These are phyloP conservation scores for Triticum dicoccoides DNA, from an alignment of 176 grass and related monocot species.

Conservation along the genomic window DNA sequence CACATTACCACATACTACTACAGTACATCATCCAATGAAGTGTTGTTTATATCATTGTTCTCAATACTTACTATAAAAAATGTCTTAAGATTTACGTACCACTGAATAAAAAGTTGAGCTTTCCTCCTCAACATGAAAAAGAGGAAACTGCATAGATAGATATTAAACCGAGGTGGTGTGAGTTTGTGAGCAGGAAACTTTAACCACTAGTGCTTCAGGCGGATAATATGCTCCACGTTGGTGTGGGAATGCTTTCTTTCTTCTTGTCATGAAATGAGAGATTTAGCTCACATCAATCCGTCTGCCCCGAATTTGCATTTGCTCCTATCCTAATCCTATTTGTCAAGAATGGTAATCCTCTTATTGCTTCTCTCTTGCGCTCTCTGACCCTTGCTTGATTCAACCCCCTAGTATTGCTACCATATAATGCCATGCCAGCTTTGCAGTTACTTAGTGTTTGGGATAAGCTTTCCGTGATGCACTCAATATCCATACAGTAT, in stretches of 20 bases:
- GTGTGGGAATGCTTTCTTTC: too few species aligned
- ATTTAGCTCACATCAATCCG: too few species aligned
- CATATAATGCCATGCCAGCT: neutral
- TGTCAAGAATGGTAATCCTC: neutral
- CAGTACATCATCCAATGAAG: neutral
- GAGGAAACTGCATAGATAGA: neutral
- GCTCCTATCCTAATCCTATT: neutral
- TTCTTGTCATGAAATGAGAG: too few species aligned
- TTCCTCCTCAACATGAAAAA: neutral
- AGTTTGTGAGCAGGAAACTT: neutral
- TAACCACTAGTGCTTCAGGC: neutral
- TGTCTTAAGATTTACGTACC: neutral
- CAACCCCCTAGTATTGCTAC: neutral
- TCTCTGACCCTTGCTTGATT: neutral
- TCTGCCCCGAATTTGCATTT: too few species aligned
- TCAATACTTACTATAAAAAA: neutral
- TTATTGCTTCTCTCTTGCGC: conserved; percentile 24
- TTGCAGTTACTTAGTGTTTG: conserved; percentile 3
- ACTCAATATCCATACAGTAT: conserved; percentile 1
- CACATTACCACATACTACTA: neutral
- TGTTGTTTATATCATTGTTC: neutral
- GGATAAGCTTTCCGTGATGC: conserved; percentile 22
- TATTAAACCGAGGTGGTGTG: too few species aligned
- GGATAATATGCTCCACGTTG: neutral
- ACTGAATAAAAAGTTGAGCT: neutral